phyloP scores from a whole-genome alignment of 2,329 filamentous ascomycete genomes.

The Hypoxylon sp. region DNA sequence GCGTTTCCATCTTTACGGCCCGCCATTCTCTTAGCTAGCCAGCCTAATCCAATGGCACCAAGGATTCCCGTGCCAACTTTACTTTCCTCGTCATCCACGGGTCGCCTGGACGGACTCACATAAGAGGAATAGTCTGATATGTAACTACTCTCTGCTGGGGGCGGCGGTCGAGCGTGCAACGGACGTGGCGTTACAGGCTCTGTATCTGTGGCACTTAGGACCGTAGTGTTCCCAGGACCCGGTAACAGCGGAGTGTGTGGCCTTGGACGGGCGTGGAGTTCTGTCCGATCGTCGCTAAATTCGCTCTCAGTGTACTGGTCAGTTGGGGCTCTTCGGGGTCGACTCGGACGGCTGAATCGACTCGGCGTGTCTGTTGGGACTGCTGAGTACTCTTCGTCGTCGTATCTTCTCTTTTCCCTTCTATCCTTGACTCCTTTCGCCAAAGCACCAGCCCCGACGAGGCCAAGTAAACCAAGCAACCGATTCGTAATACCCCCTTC shows the following conservation, averaged over 20 bases:
- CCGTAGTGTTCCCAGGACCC: conserved; percentile 61
- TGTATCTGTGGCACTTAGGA: conserved; percentile 61
- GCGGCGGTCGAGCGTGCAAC: conserved; percentile 58
- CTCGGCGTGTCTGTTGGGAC: conserved; percentile 72
- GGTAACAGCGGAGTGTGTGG: conserved; percentile 60
- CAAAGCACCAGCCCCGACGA: conserved; percentile 72
- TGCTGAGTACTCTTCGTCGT: conserved; percentile 73
- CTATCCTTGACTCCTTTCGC: conserved; percentile 70
- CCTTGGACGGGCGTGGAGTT: conserved; percentile 49
- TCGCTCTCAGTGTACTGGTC: conserved; percentile 57
- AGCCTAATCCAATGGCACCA: conserved; percentile 75
- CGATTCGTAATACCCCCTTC: conserved; percentile 69
- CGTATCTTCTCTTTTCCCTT: conserved; percentile 58
- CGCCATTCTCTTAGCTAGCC: conserved; percentile 74
- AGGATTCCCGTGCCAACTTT: conserved; percentile 69
- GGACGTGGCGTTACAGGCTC: conserved; percentile 62
- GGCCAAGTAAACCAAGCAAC: conserved; percentile 70
- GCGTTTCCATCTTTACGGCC: conserved; percentile 65
- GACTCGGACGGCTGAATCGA: conserved; percentile 55
- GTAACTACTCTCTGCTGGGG: conserved; percentile 59
- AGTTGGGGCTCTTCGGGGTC: conserved; percentile 48
- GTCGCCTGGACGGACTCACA: conserved; percentile 71
- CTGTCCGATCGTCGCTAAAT: conserved; percentile 61
- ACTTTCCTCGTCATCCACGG: conserved; percentile 58
- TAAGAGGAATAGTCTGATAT: conserved; percentile 72